Percentiles rank a stretch among this genome's conserved stretches.
Evolutionary conservation across 768 basidiomycete genomes (phyloP).

Genomic region (Saitozyma sp.): DNA sequence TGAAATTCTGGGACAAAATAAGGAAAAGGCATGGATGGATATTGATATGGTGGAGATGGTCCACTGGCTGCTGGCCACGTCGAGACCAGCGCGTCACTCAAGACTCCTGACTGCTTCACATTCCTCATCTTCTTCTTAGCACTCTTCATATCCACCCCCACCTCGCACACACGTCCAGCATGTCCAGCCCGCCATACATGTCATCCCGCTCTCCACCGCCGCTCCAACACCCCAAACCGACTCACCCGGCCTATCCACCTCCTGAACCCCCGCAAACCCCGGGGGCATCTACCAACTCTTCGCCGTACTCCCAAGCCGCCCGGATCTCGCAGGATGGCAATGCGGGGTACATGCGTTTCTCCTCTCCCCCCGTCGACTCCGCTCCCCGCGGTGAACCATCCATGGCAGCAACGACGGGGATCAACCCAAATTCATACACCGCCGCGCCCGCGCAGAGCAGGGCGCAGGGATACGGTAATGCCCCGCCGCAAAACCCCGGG

Average conservation of each 20-base stretch:
- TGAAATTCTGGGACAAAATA: neutral
- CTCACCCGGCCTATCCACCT: constrained; percentile 51
- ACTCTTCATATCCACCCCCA: neutral
- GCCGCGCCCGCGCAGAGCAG: constrained; percentile 13
- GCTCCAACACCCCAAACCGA: constrained; percentile 51
- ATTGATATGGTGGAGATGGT: constrained; percentile 17
- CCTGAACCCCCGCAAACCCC: constrained; percentile 50
- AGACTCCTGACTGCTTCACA: constrained; percentile 20
- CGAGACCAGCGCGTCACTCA: constrained; percentile 11
- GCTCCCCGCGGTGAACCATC: constrained; percentile 6
- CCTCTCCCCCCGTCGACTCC: constrained; percentile 41
- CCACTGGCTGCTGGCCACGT: constrained; percentile 1
- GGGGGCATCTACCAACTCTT: constrained; percentile 39
- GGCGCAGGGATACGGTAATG: constrained; percentile 14
- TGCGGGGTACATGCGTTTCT: constrained; percentile 38
- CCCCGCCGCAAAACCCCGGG: neutral
- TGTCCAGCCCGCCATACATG: constrained; percentile 41
- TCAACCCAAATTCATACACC: constrained; percentile 30
- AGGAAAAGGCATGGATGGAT: constrained; percentile 18
- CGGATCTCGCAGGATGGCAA: constrained; percentile 45
- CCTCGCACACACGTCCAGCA: constrained; percentile 8
- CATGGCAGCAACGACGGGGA: constrained; percentile 13
- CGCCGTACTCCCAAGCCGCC: constrained; percentile 47
- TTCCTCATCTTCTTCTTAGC: constrained; percentile 20
- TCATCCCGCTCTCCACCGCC: constrained; percentile 50